Percentiles rank a stretch among this genome's conserved stretches.
These are phyloP conservation scores for Scleromitrula shiraiana DNA, from an alignment of 2,329 filamentous ascomycete species.

Conservation along the genomic window DNA sequence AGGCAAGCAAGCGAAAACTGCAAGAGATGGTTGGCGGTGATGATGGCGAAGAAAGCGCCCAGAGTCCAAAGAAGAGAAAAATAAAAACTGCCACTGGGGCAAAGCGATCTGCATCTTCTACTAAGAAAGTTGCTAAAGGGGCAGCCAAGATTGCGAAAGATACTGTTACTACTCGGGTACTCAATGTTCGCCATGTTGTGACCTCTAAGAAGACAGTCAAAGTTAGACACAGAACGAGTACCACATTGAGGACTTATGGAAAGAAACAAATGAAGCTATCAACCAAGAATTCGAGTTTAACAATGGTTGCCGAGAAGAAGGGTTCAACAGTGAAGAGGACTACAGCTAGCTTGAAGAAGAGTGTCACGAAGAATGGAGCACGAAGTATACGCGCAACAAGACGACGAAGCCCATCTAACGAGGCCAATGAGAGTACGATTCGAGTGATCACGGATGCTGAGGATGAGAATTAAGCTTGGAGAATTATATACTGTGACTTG, in stretches of 20 bases:
- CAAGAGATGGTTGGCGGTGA: conserved; percentile 40
- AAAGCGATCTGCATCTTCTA: conserved; percentile 30
- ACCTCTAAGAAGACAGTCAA: conserved; percentile 12
- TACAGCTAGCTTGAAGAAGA: conserved; percentile 11
- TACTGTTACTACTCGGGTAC: conserved; percentile 27
- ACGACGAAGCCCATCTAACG: conserved; percentile 1
- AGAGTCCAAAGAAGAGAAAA: conserved; percentile 40
- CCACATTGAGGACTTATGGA: conserved; percentile 23
- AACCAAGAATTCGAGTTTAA: conserved; percentile 21
- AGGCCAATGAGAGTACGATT: conserved; percentile 18
- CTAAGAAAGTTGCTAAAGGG: conserved; percentile 30
- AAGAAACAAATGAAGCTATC: conserved; percentile 18
- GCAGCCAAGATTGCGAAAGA: conserved; percentile 35
- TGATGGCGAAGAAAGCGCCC: conserved; percentile 15
- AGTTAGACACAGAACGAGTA: conserved; percentile 18
- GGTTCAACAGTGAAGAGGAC: conserved; percentile 7
- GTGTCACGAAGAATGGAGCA: conserved; percentile 12
- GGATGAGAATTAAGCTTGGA: neutral
- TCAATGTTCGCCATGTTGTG: conserved; percentile 18
- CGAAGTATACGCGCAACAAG: conserved; percentile 14
- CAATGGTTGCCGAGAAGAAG: conserved; percentile 15
- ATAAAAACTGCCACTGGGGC: conserved; percentile 33
- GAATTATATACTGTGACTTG: neutral
- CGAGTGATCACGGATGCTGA: conserved; percentile 15
- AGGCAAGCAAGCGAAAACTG: conserved; percentile 48